Conservation (phyloP, 805 yeast genomes). For the Danielia oregonensis region DNA sequence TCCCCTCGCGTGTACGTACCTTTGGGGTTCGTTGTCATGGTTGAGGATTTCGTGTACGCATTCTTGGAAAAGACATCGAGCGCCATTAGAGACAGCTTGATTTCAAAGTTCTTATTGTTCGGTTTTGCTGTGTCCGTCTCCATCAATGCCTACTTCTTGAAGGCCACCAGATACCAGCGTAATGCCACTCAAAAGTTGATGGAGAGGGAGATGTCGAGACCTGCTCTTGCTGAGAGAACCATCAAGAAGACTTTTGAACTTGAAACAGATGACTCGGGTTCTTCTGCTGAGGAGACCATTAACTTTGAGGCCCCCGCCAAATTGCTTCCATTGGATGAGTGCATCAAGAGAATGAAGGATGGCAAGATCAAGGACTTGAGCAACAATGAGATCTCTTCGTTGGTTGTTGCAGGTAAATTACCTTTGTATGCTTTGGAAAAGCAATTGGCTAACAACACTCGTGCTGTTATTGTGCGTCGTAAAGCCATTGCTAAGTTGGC, state of each 20-base stretch:
- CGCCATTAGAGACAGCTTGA: conserved; percentile 75
- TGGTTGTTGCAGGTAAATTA: conserved; percentile 71
- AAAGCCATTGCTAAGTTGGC: conserved; percentile 83
- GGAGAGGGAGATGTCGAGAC: conserved; percentile 35
- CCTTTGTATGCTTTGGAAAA: conserved; percentile 95
- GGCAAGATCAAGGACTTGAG: conserved; percentile 66
- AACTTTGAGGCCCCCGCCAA: conserved; percentile 20
- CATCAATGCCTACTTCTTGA: conserved; percentile 79
- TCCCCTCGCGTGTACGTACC: conserved; percentile 59
- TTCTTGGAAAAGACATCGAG: conserved; percentile 53
- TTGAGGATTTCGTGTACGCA: conserved; percentile 58
- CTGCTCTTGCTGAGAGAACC: conserved; percentile 13
- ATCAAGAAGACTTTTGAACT: conserved; percentile 22
- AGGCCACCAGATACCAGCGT: conserved; percentile 73
- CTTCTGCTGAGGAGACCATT: conserved; percentile 22
- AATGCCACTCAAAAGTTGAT: conserved; percentile 39
- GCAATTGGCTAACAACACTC: conserved; percentile 78
- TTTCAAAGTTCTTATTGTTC: conserved; percentile 72
- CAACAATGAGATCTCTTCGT: conserved; percentile 69
- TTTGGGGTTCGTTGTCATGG: conserved; percentile 48
- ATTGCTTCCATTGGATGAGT: conserved; percentile 57
- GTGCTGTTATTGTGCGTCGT: conserved; percentile 94
- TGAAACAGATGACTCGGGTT: conserved; percentile 14
- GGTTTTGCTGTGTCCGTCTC: conserved; percentile 72
- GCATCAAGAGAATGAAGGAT: conserved; percentile 57